These are phyloP conservation scores for Eleusine indica DNA, from an alignment of 176 grass and related monocot species.

Conservation along the genomic window DNA sequence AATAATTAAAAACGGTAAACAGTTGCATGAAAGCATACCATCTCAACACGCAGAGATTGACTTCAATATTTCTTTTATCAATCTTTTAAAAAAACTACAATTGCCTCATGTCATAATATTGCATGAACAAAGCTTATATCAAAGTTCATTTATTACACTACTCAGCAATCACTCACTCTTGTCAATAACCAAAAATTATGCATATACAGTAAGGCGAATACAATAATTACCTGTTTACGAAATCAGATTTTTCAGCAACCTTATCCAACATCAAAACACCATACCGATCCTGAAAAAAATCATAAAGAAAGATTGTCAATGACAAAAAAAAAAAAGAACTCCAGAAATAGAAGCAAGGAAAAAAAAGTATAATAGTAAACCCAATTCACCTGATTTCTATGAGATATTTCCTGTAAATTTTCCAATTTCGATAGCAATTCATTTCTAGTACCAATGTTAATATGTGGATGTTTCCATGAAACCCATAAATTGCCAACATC, in stretches of 20 bases:
- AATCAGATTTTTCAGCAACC: slow-evolving; percentile 80
- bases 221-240: slow-evolving; percentile 80
- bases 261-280: slow-evolving; percentile 73
- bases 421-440: slow-evolving; percentile 61
- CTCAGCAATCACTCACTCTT: background rate
- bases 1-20: background rate
- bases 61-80: background rate
- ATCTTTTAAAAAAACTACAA: slow-evolving; percentile 9
- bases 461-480: slow-evolving; percentile 84
- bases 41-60: slow-evolving; percentile 9
- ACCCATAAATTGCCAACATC: slow-evolving; percentile 70
- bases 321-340: slow-evolving; percentile 20
- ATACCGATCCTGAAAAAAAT: slow-evolving; percentile 68
- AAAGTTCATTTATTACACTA: slow-evolving; percentile 4
- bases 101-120: background rate
- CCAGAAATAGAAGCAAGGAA: background rate
- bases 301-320: slow-evolving; percentile 20
- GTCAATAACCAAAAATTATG: slow-evolving; percentile 1
- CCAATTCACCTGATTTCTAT: slow-evolving; percentile 65
- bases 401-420: slow-evolving; percentile 59
- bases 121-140: background rate
- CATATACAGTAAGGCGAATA: background rate
- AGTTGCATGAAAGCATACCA: background rate
- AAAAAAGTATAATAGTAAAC: slow-evolving; percentile 10
- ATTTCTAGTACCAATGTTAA: slow-evolving; percentile 53